A percentile compares a stretch with the other conserved stretches of the same genome.
phyloP scores from a whole-genome alignment of 169 alveolate species.

The Eimeria tenella region DNA sequence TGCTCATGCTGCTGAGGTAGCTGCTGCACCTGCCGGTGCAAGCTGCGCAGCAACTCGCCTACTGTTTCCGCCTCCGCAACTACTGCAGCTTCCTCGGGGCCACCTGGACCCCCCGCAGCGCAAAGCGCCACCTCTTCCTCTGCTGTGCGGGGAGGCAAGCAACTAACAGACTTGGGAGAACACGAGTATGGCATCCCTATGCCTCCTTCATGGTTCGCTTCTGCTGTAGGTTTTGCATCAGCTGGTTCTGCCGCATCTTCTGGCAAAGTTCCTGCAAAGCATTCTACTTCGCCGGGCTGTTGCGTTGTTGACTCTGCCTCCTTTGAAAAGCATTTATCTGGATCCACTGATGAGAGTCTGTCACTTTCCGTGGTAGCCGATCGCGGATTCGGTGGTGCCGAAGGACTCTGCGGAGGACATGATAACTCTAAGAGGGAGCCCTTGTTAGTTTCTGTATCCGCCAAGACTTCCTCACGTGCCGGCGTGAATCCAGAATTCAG shows the following conservation, averaged over 20 bases:
- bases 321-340: too few relatives aligned
- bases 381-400: too few relatives aligned
- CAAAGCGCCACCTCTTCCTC: conserved; percentile 42
- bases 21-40: conserved; percentile 68
- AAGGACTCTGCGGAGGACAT: too few relatives aligned
- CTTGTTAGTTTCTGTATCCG: too few relatives aligned
- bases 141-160: neutral
- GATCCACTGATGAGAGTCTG: too few relatives aligned
- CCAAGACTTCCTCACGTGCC: too few relatives aligned
- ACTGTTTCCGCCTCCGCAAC: conserved; percentile 62
- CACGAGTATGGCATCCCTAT: neutral
- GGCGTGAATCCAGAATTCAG: too few relatives aligned
- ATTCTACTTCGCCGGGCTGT: too few relatives aligned
- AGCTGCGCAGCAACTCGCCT: conserved; percentile 10
- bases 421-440: too few relatives aligned
- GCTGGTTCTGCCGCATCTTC: neutral
- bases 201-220: neutral
- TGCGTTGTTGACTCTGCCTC: too few relatives aligned
- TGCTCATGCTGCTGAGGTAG: conserved; percentile 20
- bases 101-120: conserved; percentile 30
- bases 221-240: neutral
- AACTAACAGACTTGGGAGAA: neutral
- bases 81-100: conserved; percentile 55
- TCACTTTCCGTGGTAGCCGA: too few relatives aligned
- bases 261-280: neutral